Evolutionary conservation across 148 eudicot species (phyloP).

Genomic region (Cornus florida): DNA sequence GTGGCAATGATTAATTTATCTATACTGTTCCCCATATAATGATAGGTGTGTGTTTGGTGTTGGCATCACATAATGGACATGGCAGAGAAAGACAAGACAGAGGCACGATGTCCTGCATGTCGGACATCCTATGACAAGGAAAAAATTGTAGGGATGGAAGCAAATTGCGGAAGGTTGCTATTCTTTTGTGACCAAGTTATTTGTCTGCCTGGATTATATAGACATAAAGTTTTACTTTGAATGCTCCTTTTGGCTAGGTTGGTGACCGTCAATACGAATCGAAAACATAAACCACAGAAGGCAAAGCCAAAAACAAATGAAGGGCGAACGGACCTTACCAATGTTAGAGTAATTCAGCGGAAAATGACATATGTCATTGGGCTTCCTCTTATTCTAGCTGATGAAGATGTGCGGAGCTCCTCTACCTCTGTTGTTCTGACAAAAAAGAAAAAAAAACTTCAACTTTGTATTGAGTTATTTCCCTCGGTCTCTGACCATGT

Average conservation of each 20-base stretch:
- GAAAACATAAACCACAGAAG: constrained; percentile 51
- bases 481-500: neutral
- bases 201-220: neutral
- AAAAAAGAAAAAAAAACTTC: no score
- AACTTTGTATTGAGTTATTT: neutral
- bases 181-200: constrained; percentile 10
- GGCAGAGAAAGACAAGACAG: constrained; percentile 62
- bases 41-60: constrained; percentile 70
- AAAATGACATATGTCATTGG: constrained; percentile 67
- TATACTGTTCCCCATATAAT: neutral
- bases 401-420: constrained; percentile 47
- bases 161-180: constrained; percentile 45
- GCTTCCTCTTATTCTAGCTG: constrained; percentile 57
- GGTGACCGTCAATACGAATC: constrained; percentile 28
- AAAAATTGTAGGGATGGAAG: constrained; percentile 46
- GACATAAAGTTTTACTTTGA: constrained; percentile 5
- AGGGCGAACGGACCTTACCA: constrained; percentile 48
- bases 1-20: neutral
- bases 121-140: constrained; percentile 56
- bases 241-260: constrained; percentile 23
- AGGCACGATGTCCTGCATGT: constrained; percentile 68
- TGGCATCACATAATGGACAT: constrained; percentile 69
- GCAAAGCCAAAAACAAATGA: constrained; percentile 43
- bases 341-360: constrained; percentile 63
- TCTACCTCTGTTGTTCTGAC: constrained; percentile 1